Evolutionary conservation across 164 flowering plant species (phyloP).

Genomic region (Tetrastigma voinierianum): DNA sequence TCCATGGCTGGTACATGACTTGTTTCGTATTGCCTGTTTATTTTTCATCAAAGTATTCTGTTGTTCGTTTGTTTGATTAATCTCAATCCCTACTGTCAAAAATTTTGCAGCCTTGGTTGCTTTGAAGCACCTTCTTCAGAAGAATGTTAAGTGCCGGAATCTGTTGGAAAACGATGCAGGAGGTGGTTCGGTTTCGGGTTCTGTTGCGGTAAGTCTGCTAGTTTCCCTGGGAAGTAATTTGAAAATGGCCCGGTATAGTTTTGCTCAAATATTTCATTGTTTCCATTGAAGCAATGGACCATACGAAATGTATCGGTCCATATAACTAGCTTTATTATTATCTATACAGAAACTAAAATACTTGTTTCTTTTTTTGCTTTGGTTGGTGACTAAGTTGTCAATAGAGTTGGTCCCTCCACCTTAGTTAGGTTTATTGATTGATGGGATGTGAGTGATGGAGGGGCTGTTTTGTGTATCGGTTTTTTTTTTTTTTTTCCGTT

Average conservation of each 20-base stretch:
- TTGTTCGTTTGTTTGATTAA: neutral
- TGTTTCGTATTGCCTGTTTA: neutral
- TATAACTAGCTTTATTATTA: neutral
- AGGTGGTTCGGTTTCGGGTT: slow-evolving; percentile 93
- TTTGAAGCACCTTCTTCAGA: slow-evolving; percentile 75
- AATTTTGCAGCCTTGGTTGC: slow-evolving; percentile 77
- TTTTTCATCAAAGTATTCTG: neutral
- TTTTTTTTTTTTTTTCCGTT: too few relatives aligned
- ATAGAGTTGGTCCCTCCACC: too few relatives aligned
- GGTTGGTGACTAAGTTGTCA: too few relatives aligned
- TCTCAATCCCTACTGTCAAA: neutral
- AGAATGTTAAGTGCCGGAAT: slow-evolving; percentile 82
- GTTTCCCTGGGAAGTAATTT: neutral
- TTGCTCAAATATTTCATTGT: neutral
- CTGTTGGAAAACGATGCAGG: slow-evolving; percentile 92
- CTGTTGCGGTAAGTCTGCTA: slow-evolving; percentile 60
- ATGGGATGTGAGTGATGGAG: too few relatives aligned
- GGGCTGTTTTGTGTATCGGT: too few relatives aligned
- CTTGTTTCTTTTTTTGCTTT: too few relatives aligned
- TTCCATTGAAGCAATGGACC: neutral
- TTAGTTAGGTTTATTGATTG: too few relatives aligned
- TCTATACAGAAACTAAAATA: too few relatives aligned
- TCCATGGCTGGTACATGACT: slow-evolving; percentile 72
- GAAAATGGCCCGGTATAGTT: too few relatives aligned
- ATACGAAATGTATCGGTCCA: neutral